Conservation (phyloP, 257 asterid species). For the Lycium barbarum region DNA sequence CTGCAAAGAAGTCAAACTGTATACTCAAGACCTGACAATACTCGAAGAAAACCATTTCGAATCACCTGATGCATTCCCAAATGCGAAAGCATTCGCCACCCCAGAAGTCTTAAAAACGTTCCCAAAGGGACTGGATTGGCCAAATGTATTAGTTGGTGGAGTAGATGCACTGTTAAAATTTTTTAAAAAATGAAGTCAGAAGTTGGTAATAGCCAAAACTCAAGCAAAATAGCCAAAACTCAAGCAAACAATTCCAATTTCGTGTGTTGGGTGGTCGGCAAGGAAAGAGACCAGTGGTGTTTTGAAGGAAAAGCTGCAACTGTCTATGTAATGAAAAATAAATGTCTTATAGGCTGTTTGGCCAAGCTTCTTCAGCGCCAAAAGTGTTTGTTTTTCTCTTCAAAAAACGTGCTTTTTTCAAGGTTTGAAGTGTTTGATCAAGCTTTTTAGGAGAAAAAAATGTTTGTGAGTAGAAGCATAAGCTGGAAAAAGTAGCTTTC, state of each 20-base stretch:
- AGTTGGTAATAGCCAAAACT: constrained; percentile 26
- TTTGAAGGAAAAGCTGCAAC: neutral
- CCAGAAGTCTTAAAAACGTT: constrained; percentile 54
- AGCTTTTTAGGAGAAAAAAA: no score
- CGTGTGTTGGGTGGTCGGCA: neutral
- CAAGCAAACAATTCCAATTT: neutral
- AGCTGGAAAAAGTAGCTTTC: no score
- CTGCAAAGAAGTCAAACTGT: constrained; percentile 43
- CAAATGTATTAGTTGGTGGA: constrained; percentile 63
- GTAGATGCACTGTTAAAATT: constrained; percentile 67
- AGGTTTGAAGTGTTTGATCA: no score
- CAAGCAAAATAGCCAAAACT: no score
- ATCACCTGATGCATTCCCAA: constrained; percentile 46
- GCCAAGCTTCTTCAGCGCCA: no score
- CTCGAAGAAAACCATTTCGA: neutral
- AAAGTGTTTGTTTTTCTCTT: no score
- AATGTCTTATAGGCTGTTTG: no score
- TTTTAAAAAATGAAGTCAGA: constrained; percentile 30
- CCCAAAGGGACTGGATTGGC: constrained; percentile 61
- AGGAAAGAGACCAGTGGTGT: neutral
- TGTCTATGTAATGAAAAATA: neutral
- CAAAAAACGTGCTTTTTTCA: no score
- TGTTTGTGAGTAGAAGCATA: no score
- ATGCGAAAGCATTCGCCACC: constrained; percentile 46
- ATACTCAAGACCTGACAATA: constrained; percentile 18